These are phyloP conservation scores for Monilinia polystroma DNA, from an alignment of 2,329 filamentous ascomycete species.

Conservation along the genomic window DNA sequence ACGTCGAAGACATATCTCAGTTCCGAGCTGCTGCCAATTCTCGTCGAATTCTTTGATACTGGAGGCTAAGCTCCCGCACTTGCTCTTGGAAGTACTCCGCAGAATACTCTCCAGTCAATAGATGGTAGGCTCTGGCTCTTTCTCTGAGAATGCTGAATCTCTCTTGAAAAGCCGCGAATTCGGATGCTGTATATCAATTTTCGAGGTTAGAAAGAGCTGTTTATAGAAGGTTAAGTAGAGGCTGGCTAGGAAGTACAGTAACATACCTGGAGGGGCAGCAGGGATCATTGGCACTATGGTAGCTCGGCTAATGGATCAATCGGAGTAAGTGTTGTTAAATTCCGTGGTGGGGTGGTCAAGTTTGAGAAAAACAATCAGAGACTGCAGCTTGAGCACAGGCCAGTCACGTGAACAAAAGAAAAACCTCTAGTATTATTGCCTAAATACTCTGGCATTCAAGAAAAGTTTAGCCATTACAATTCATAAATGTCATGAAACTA, in stretches of 20 bases:
- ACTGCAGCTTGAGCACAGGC: neutral
- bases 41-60: neutral
- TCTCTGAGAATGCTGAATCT: neutral
- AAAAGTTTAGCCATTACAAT: neutral
- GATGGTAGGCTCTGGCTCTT: neutral
- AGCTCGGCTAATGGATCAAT: neutral
- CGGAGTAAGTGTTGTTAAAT: neutral
- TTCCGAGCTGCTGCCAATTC: neutral
- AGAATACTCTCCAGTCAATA: neutral
- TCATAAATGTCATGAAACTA: neutral
- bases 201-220: constrained; percentile 8
- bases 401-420: neutral
- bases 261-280: neutral
- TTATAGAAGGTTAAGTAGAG: neutral
- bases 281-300: neutral
- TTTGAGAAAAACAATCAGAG: neutral
- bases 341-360: neutral
- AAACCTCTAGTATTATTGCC: fast-evolving
- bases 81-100: neutral
- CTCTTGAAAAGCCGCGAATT: neutral
- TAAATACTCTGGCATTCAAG: neutral
- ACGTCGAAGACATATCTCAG: constrained; percentile 8
- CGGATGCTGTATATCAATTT: neutral
- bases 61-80: neutral
- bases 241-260: constrained; percentile 1